Base-by-base conservation (phyloP, 768 basidiomycete species). In the Lactarius indigo region DNA sequence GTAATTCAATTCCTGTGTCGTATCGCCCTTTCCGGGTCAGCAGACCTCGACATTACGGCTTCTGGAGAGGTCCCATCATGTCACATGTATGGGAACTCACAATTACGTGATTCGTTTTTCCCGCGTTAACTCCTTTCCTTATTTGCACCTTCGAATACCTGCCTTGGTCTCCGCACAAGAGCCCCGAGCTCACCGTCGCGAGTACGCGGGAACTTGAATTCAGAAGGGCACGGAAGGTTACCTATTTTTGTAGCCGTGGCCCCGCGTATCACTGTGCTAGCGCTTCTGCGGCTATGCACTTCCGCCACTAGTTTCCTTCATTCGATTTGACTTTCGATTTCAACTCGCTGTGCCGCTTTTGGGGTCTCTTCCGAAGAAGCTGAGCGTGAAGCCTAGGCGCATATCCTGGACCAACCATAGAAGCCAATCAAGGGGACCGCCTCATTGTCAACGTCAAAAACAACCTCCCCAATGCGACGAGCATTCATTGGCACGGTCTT, bases 361-460 rank as follows among this genome's bases (percentile, higher is more conserved):
- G 41, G 26, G 35, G 54, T 18, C 13, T 13, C 41, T 33, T 62
- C 15, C 31, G 23, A 39, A 18, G 23, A 39, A 18, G 30, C 18
- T 65, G 30, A 54, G 23, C 28, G 13, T 52, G 3, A 56, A 18
- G 9, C 18, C 28, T 59, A 76, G 76, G 74, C 13, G 69, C 74
- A 58, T 80, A 71, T 50, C 79, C 79, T 10, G 79, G 79, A 8
- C 79, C 79, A 0, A 74, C 78, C 5, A 78, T 80, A 44, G 75
- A 79, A 60, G 78, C 73, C 1, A 79, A 79, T 66, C 71, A 73
- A 35, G 74, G 74, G 37, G 79, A 80, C 64, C 70, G 78, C 9
- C 67, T 80, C 23, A 64, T 78, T 56, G 73, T 79, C 3, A 74
- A 76, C 47, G 76, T 80, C 17, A 77, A 74, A 15, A 80, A 80